Conservation (phyloP, 805 yeast genomes). For the Cyberlindnera mycetangii region DNA sequence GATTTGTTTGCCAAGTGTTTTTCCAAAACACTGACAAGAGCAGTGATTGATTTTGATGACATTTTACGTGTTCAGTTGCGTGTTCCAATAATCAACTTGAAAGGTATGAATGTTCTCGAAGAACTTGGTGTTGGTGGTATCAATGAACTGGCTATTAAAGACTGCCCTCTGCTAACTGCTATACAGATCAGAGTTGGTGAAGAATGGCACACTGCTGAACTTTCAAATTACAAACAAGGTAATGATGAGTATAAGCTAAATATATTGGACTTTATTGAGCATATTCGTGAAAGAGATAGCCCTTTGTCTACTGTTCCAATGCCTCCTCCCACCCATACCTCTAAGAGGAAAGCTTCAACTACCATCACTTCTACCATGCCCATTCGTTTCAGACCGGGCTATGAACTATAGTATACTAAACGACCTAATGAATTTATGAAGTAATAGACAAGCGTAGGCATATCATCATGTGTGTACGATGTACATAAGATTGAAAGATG, state of each 20-base stretch:
- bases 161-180: slow-evolving; percentile 4
- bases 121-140: slow-evolving; percentile 9
- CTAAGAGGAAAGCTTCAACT: neutral
- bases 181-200: slow-evolving; percentile 3
- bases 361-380: neutral
- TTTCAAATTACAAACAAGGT: neutral
- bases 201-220: neutral
- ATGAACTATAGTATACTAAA: too few relatives aligned
- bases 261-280: neutral
- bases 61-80: neutral
- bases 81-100: neutral
- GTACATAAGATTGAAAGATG: neutral
- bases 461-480: neutral
- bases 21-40: neutral
- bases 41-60: slow-evolving; percentile 4
- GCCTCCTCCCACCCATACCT: neutral
- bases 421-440: too few relatives aligned
- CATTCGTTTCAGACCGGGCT: neutral
- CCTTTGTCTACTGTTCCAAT: neutral
- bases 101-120: neutral
- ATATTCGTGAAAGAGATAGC: neutral
- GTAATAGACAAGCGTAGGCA: too few relatives aligned
- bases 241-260: neutral
- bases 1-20: neutral
- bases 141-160: neutral